Evolutionary conservation across 768 basidiomycete genomes (phyloP).

Genomic region (Suillus luteus): DNA sequence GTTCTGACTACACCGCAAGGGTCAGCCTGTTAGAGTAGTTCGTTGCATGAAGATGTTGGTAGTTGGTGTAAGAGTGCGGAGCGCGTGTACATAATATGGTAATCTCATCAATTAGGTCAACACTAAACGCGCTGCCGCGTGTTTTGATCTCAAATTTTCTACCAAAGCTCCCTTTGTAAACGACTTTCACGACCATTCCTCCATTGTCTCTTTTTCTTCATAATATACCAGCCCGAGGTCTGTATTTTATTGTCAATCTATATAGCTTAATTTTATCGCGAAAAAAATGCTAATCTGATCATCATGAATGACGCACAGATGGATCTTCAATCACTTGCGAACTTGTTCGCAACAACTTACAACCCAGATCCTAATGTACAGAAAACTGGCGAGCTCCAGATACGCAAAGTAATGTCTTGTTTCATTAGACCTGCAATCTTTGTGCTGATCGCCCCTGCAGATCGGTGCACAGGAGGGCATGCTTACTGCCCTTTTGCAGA

Average conservation of each 20-base stretch:
- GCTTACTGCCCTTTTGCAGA: slow-evolving; percentile 81
- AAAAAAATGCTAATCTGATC: neutral
- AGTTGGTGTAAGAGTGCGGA: neutral
- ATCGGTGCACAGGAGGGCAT: slow-evolving; percentile 81
- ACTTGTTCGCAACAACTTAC: slow-evolving; percentile 79
- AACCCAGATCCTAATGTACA: slow-evolving; percentile 86
- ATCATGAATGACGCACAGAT: slow-evolving; percentile 36
- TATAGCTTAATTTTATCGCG: neutral
- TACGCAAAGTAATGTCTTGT: slow-evolving; percentile 64
- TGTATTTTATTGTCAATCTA: neutral
- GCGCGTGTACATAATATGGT: neutral
- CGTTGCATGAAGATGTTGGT: neutral
- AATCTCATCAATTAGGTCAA: slow-evolving; percentile 7
- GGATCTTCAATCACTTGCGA: slow-evolving; percentile 76
- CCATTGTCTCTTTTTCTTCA: slow-evolving; percentile 9
- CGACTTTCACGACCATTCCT: slow-evolving; percentile 16
- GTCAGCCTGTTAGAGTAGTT: neutral
- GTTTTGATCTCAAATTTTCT: slow-evolving; percentile 14
- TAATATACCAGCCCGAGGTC: slow-evolving; percentile 6
- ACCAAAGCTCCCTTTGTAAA: slow-evolving; percentile 19
- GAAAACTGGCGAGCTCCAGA: slow-evolving; percentile 83
- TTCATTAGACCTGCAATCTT: neutral
- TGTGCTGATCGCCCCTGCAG: slow-evolving; percentile 39
- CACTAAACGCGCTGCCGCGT: slow-evolving; percentile 1
- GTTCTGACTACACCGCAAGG: neutral